Evolutionary conservation across 208 protist species (phyloP).

Genomic region (Vickermania spadyakhi): DNA sequence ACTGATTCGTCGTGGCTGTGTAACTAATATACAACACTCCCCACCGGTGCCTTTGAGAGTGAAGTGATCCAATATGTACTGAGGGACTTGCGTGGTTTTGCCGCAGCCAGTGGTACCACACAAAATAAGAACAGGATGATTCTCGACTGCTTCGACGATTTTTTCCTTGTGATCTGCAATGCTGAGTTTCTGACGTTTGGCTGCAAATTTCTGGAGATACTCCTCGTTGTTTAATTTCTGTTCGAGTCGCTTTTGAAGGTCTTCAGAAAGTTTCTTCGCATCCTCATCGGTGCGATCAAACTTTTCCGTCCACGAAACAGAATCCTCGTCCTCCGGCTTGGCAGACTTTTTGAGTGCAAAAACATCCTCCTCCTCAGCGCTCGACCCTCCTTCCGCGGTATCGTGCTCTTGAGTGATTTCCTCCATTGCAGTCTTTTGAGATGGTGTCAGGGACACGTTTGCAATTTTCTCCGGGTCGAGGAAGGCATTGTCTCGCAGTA

Average conservation of each 20-base stretch:
- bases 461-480: constrained; percentile 29
- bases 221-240: constrained; percentile 36
- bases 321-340: constrained; percentile 5
- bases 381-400: neutral
- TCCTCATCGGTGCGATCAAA: constrained; percentile 16
- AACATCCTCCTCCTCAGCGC: neutral
- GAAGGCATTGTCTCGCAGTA: constrained; percentile 18
- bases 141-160: constrained; percentile 63
- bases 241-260: constrained; percentile 22
- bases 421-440: constrained; percentile 21
- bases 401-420: neutral
- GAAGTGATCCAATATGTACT: constrained; percentile 89
- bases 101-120: constrained; percentile 95
- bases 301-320: constrained; percentile 5
- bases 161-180: constrained; percentile 52
- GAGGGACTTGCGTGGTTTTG: constrained; percentile 96
- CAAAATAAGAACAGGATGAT: constrained; percentile 85
- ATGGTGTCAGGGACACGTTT: constrained; percentile 16
- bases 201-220: constrained; percentile 63
- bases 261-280: constrained; percentile 28
- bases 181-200: constrained; percentile 45
- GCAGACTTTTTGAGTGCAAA: neutral
- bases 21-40: constrained; percentile 83
- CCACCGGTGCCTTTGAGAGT: constrained; percentile 51
- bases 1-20: constrained; percentile 97